Conservation (phyloP, 2,329 filamentous ascomycete species). For the Aspergillus versicolor region DNA sequence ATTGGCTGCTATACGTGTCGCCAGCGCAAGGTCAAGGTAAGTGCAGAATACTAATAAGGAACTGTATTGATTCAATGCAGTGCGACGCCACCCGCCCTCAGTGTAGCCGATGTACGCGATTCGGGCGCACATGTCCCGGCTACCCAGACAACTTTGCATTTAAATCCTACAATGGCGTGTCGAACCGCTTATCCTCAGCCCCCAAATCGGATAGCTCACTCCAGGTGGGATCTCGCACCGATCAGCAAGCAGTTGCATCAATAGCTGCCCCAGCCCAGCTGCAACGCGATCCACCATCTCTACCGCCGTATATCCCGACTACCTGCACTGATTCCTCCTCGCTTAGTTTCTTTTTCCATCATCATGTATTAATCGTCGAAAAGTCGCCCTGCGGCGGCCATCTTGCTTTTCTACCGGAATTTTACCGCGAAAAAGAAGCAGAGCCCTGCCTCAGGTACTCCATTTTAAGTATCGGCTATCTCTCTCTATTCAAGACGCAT, state of each 20-base stretch:
- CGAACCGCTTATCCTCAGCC: too few relatives aligned
- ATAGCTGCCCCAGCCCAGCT: too few relatives aligned
- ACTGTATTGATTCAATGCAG: background rate
- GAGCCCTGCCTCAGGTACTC: background rate
- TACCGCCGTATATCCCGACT: background rate
- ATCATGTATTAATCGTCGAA: background rate
- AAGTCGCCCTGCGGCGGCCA: background rate
- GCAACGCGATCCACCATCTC: background rate
- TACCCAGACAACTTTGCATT: background rate
- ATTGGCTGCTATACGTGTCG: background rate
- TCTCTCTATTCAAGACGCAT: background rate
- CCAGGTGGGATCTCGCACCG: too few relatives aligned
- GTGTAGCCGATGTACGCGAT: background rate
- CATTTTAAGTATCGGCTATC: background rate
- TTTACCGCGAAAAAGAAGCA: background rate
- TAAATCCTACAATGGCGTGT: background rate
- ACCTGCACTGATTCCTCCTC: background rate
- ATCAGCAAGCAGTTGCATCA: too few relatives aligned
- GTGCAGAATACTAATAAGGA: background rate
- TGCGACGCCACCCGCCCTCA: background rate
- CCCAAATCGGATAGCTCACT: too few relatives aligned
- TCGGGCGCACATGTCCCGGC: background rate
- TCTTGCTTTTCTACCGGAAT: background rate
- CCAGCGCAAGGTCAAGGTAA: constrained; percentile 1
- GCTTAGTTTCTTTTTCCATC: background rate